Conservation (phyloP, 1,139 yeast species). For the Scheffersomyces titani region DNA sequence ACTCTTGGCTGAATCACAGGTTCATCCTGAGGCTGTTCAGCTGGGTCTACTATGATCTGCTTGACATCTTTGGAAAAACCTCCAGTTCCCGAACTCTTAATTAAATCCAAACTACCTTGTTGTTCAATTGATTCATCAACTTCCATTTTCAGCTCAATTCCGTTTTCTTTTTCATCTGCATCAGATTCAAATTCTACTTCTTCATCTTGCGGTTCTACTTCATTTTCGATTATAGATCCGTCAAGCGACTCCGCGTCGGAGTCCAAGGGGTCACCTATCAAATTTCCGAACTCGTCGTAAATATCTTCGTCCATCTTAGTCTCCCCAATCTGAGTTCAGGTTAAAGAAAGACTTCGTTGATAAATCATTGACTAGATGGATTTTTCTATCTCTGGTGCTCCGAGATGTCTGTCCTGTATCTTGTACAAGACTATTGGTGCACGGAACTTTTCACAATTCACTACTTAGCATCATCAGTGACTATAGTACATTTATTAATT, state of each 20-base stretch:
- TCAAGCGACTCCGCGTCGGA: slow-evolving; percentile 42
- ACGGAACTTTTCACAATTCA: neutral
- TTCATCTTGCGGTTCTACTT: slow-evolving; percentile 15
- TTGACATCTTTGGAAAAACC: neutral
- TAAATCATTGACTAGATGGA: neutral
- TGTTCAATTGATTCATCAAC: slow-evolving; percentile 13
- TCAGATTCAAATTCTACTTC: slow-evolving; percentile 16
- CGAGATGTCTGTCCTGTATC: neutral
- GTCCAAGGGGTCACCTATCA: slow-evolving; percentile 51
- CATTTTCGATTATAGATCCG: slow-evolving; percentile 9
- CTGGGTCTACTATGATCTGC: neutral
- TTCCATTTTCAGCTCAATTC: slow-evolving; percentile 13
- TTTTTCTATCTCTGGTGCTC: neutral
- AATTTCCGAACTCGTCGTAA: slow-evolving; percentile 85
- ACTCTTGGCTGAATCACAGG: slow-evolving; percentile 67
- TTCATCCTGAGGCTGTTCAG: slow-evolving; percentile 26
- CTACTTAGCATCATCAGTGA: neutral
- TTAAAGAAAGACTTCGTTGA: neutral
- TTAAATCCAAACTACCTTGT: slow-evolving; percentile 4
- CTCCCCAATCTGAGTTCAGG: neutral
- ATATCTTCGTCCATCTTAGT: slow-evolving; percentile 41
- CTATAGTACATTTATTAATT: neutral
- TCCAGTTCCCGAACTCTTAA: slow-evolving; percentile 1
- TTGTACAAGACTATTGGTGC: neutral
- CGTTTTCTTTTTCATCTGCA: slow-evolving; percentile 11